Evolutionary conservation across 2,329 filamentous ascomycete genomes (phyloP).

Genomic region (Botrytis byssoidea): DNA sequence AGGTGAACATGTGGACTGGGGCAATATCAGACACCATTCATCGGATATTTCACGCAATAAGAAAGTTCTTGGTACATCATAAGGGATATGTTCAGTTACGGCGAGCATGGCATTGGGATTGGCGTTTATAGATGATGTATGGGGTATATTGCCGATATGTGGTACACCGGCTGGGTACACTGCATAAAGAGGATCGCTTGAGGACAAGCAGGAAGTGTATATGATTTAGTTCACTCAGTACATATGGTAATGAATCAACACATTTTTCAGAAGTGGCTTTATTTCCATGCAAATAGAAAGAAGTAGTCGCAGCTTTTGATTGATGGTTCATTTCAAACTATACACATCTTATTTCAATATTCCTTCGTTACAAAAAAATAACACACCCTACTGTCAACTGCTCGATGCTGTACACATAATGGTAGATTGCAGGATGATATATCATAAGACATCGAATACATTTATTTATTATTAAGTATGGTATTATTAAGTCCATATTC

Average conservation of each 20-base stretch:
- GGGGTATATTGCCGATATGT: neutral
- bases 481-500: neutral
- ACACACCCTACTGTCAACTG: neutral
- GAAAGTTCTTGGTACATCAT: neutral
- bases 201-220: neutral
- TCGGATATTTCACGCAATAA: neutral
- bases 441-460: neutral
- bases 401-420: neutral
- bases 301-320: neutral
- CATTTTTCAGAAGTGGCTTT: neutral
- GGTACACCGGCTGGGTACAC: neutral
- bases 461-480: slow-evolving; percentile 1
- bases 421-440: neutral
- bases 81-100: neutral
- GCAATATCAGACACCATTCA: neutral
- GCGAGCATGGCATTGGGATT: neutral
- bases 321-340: neutral
- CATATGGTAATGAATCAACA: slow-evolving; percentile 3
- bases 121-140: slow-evolving; percentile 9
- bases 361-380: neutral
- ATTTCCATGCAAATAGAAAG: neutral
- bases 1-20: neutral
- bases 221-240: neutral
- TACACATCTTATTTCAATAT: neutral
- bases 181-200: slow-evolving; percentile 5